Conservation (phyloP, 1,139 yeast genomes). For the Blastobotrys serpentis region DNA sequence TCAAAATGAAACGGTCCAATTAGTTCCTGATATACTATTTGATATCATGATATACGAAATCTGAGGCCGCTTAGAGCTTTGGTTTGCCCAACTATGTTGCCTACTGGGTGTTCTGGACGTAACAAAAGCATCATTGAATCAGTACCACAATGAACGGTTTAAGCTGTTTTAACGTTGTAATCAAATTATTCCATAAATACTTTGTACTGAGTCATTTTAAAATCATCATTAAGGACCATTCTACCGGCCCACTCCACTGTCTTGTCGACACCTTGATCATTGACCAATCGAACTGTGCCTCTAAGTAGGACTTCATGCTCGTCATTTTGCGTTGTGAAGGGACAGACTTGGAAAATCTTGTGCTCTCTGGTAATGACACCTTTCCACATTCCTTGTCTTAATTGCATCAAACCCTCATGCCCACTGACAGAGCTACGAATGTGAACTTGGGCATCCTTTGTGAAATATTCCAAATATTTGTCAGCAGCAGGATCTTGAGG, state of each 20-base stretch:
- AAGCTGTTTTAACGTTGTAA: too few relatives aligned
- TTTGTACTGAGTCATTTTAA: background rate
- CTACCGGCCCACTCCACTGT: slow-evolving; percentile 4
- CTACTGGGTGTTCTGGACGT: too few relatives aligned
- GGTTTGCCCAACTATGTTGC: too few relatives aligned
- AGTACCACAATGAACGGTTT: too few relatives aligned
- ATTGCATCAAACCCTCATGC: background rate
- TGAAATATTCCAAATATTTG: background rate
- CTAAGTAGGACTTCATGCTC: background rate
- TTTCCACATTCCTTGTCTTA: slow-evolving; percentile 1
- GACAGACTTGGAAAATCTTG: slow-evolving; percentile 5
- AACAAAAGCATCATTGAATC: too few relatives aligned
- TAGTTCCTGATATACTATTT: too few relatives aligned
- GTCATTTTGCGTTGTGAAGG: background rate
- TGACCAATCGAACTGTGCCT: background rate
- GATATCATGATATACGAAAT: too few relatives aligned
- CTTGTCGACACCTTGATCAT: background rate
- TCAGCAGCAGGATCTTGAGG: background rate
- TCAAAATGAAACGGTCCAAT: too few relatives aligned
- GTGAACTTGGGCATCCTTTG: slow-evolving; percentile 3
- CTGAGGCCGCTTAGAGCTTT: too few relatives aligned
- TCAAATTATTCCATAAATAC: background rate
- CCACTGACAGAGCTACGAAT: background rate
- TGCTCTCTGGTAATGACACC: background rate
- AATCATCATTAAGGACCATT: background rate